Conservation (phyloP, 192 early-diverging fungal genomes). For the Geranomyces variabilis region DNA sequence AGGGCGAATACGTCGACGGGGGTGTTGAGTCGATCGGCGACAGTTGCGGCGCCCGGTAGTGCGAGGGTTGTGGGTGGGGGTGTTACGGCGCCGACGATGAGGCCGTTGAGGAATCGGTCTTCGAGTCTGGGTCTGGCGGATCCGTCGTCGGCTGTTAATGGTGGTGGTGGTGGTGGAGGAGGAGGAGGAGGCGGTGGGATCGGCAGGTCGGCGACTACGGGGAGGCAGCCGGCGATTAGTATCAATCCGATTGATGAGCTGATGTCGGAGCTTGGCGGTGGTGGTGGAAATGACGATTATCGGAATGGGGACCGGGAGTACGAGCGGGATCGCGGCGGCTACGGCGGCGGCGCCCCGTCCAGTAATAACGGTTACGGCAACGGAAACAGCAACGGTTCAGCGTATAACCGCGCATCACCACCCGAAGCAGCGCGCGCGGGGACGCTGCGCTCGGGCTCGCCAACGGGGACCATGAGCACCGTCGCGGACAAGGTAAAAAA, state of each 20-base stretch:
- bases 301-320: no score
- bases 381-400: neutral
- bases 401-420: neutral
- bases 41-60: neutral
- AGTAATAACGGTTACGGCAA: neutral
- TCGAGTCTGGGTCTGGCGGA: neutral
- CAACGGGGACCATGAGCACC: neutral
- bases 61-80: neutral
- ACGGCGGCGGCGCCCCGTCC: neutral
- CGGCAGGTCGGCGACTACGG: neutral
- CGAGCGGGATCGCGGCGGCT: neutral
- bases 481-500: constrained; percentile 22
- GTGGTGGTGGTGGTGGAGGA: neutral
- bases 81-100: neutral
- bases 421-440: no score
- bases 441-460: neutral
- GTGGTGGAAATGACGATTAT: no score
- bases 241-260: constrained; percentile 30
- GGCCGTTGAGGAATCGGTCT: constrained; percentile 1
- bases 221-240: neutral
- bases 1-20: neutral
- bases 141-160: neutral
- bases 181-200: no score
- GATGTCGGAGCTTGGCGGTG: neutral
- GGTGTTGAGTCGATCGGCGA: constrained; percentile 2